phyloP scores from a whole-genome alignment of 148 eudicot genomes.

The Rhododendron kiyosumense region DNA sequence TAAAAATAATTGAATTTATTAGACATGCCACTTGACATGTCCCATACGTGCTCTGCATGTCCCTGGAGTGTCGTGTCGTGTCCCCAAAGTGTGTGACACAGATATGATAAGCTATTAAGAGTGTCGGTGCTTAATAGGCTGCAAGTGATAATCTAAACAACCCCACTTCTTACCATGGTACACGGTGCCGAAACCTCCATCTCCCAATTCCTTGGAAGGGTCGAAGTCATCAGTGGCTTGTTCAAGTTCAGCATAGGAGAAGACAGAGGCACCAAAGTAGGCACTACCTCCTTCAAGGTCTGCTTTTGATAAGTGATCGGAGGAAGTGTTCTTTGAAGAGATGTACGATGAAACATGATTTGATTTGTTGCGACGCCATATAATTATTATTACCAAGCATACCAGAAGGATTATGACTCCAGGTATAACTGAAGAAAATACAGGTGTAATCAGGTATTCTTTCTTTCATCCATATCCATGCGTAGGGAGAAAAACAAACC shows the following conservation, averaged over 20 bases:
- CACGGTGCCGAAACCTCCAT: no score
- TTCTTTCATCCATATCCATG: background rate
- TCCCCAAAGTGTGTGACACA: no score
- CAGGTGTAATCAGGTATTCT: background rate
- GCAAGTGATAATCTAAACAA: no score
- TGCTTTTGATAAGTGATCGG: slow-evolving; percentile 15
- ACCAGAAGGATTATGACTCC: background rate
- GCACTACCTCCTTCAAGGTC: slow-evolving; percentile 30
- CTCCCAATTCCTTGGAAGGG: no score
- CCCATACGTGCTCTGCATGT: no score
- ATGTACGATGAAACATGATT: background rate
- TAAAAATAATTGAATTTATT: no score
- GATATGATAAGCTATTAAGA: no score
- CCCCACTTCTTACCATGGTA: no score
- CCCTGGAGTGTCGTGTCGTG: no score
- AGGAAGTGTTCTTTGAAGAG: slow-evolving; percentile 15
- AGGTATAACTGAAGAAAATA: slow-evolving; percentile 17
- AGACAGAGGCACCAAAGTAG: slow-evolving; percentile 33
- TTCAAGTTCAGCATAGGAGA: slow-evolving; percentile 43
- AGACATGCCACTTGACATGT: no score
- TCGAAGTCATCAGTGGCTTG: no score
- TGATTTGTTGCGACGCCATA: slow-evolving; percentile 15
- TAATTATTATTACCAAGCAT: background rate
- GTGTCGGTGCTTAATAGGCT: no score
- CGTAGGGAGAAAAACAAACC: background rate